Conservation (phyloP, 1,284 basidiomycete species). For the Leccinum fallax region DNA sequence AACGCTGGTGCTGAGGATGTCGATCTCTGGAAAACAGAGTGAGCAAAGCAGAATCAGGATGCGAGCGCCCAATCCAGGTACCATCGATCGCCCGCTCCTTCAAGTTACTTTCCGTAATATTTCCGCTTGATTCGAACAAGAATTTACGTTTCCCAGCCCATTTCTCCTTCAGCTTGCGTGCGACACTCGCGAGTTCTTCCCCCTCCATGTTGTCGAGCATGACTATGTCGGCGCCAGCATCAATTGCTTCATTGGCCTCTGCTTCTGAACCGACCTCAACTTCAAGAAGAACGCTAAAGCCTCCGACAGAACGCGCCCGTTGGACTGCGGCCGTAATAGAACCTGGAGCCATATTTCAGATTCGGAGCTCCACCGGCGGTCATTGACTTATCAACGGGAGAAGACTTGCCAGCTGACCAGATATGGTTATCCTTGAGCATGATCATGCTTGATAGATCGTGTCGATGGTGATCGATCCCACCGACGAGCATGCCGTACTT, state of each 20-base stretch:
- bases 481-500: slow-evolving; percentile 99
- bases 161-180: slow-evolving; percentile 71
- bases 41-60: slow-evolving; percentile 2
- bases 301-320: slow-evolving; percentile 87
- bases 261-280: slow-evolving; percentile 90
- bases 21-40: slow-evolving; percentile 69
- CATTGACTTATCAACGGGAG: background rate
- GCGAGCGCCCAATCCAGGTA: slow-evolving; percentile 37
- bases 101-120: slow-evolving; percentile 86
- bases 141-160: slow-evolving; percentile 83
- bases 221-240: slow-evolving; percentile 94
- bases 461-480: slow-evolving; percentile 95
- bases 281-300: slow-evolving; percentile 91
- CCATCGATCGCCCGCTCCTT: slow-evolving; percentile 75
- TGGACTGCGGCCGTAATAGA: slow-evolving; percentile 90
- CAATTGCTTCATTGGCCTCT: slow-evolving; percentile 95
- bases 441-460: slow-evolving; percentile 98
- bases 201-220: slow-evolving; percentile 98
- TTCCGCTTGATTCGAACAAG: slow-evolving; percentile 89
- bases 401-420: slow-evolving; percentile 83
- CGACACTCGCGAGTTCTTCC: slow-evolving; percentile 65
- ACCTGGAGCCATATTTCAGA: slow-evolving; percentile 46
- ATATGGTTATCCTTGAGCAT: slow-evolving; percentile 99
- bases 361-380: background rate
- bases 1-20: slow-evolving; percentile 90